Conservation (phyloP, 2,329 filamentous ascomycete genomes). For the Aspergillus ochraceus region DNA sequence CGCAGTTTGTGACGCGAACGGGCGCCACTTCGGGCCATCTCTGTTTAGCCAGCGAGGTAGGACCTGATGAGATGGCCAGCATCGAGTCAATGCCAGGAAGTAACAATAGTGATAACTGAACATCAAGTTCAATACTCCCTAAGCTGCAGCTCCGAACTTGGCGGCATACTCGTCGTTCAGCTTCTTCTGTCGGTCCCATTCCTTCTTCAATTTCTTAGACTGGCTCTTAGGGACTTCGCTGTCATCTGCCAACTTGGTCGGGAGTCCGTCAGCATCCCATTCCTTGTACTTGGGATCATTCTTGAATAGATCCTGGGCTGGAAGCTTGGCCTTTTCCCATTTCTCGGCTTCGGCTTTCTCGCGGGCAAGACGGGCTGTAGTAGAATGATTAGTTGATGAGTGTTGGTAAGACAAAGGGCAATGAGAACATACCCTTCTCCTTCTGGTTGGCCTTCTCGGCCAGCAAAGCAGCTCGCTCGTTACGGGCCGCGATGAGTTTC, state of each 20-base stretch:
- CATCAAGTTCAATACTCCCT: neutral
- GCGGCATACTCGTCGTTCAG: neutral
- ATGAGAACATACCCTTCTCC: neutral
- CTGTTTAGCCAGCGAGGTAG: no score
- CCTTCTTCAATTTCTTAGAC: slow-evolving; percentile 80
- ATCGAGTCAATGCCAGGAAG: no score
- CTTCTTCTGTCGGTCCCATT: slow-evolving; percentile 90
- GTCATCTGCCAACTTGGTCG: slow-evolving; percentile 73
- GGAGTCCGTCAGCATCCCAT: slow-evolving; percentile 82
- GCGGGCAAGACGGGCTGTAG: neutral
- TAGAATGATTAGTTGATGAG: neutral
- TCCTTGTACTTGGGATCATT: slow-evolving; percentile 62
- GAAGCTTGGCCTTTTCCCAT: neutral
- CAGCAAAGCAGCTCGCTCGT: neutral
- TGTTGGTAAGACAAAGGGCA: neutral
- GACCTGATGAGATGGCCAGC: no score
- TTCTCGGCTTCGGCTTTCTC: neutral
- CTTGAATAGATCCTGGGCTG: slow-evolving; percentile 51
- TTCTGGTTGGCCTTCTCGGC: neutral
- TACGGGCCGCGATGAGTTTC: neutral
- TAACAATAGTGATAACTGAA: neutral
- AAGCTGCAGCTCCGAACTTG: neutral
- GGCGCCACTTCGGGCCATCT: no score
- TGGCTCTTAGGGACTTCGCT: slow-evolving; percentile 78
- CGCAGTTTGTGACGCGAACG: no score